phyloP scores from a whole-genome alignment of 352 stramenopile genomes.

The Phytophthora sansomeana region DNA sequence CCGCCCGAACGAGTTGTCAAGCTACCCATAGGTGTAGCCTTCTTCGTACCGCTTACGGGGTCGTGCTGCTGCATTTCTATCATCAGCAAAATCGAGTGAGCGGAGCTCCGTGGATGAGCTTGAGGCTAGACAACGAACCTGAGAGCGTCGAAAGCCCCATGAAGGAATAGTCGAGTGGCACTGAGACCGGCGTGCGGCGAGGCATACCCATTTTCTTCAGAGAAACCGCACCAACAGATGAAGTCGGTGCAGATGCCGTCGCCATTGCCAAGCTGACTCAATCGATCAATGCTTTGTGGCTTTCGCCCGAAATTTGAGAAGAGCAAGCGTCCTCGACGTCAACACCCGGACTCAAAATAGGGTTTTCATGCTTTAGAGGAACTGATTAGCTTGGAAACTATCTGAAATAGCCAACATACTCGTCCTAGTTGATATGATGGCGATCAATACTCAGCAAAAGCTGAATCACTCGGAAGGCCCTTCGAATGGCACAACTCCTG shows the following conservation, averaged over 20 bases:
- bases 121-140: constrained; percentile 34
- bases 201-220: constrained; percentile 23
- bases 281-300: background rate
- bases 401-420: constrained; percentile 12
- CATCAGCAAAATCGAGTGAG: background rate
- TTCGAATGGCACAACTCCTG: constrained; percentile 12
- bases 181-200: constrained; percentile 18
- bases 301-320: constrained; percentile 1
- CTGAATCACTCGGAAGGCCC: constrained; percentile 28
- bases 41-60: constrained; percentile 65
- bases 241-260: background rate
- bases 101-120: background rate
- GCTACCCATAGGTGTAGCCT: constrained; percentile 14
- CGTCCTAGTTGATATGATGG: constrained; percentile 30
- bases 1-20: constrained; percentile 1
- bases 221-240: background rate
- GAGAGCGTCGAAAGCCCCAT: constrained; percentile 64
- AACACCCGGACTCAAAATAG: constrained; percentile 25
- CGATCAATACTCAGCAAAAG: constrained; percentile 25
- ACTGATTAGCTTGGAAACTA: background rate
- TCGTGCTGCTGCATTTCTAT: constrained; percentile 71
- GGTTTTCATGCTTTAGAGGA: background rate
- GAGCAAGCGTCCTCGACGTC: background rate
- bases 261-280: constrained; percentile 1
- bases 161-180: constrained; percentile 76